phyloP scores from a whole-genome alignment of 768 basidiomycete genomes.

The Galerina marginata region DNA sequence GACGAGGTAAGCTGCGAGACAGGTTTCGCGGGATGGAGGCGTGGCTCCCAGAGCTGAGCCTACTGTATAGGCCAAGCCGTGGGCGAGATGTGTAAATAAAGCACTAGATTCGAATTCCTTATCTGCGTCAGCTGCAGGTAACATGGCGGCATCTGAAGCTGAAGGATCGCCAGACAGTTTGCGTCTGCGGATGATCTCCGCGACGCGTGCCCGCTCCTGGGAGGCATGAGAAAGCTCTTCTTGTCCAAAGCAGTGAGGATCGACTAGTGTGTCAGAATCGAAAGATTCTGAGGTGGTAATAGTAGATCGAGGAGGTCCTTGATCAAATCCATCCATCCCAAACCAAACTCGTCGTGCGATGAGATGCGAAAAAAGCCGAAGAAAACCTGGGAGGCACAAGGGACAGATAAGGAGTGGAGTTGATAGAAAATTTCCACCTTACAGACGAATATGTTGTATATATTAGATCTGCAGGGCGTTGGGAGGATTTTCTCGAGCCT shows the following conservation, averaged over 20 bases:
- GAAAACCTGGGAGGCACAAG: too few relatives aligned
- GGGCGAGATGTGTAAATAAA: constrained; percentile 49
- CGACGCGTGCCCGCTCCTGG: constrained; percentile 41
- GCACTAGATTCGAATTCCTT: constrained; percentile 23
- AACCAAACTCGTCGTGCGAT: too few relatives aligned
- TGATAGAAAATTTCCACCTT: too few relatives aligned
- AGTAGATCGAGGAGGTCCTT: neutral
- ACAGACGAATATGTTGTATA: too few relatives aligned
- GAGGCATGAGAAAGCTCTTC: constrained; percentile 47
- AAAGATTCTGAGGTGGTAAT: neutral
- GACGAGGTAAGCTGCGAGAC: constrained; percentile 55
- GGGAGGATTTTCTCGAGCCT: too few relatives aligned
- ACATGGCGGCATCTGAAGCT: neutral
- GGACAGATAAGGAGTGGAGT: too few relatives aligned
- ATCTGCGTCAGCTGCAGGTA: constrained; percentile 14
- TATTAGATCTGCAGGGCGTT: too few relatives aligned
- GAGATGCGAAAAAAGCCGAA: too few relatives aligned
- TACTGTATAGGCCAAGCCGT: constrained; percentile 61
- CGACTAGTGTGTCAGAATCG: neutral
- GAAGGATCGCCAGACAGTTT: neutral
- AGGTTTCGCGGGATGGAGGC: constrained; percentile 54
- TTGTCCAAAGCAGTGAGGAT: constrained; percentile 50
- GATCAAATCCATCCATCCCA: neutral
- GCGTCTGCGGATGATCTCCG: constrained; percentile 20
- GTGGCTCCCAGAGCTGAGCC: constrained; percentile 60